Evolutionary conservation across 2,329 filamentous ascomycete species (phyloP).

Genomic region (Tolypocladium tropicale): DNA sequence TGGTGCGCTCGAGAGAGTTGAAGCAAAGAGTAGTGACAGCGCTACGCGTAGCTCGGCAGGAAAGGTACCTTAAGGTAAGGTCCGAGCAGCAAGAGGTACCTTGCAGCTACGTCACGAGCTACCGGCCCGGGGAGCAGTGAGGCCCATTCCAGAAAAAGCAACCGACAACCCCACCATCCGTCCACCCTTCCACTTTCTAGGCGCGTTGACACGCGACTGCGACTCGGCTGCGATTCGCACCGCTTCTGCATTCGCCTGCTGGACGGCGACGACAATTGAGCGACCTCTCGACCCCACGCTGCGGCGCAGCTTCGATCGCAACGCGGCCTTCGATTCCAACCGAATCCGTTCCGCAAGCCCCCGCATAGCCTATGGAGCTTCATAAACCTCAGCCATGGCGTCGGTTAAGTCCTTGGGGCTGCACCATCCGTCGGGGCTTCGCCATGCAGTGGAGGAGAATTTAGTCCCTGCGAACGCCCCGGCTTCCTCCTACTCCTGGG

Average conservation of each 20-base stretch:
- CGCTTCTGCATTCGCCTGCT: background rate
- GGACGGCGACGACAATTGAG: background rate
- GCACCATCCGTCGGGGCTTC: conserved; percentile 76
- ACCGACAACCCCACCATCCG: background rate
- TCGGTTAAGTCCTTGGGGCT: conserved; percentile 83
- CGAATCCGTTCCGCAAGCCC: background rate
- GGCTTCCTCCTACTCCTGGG: conserved; percentile 64
- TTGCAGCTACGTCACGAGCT: background rate
- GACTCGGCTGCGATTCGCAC: background rate
- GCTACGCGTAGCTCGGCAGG: too few species aligned
- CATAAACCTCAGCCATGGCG: conserved; percentile 63
- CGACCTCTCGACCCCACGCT: background rate
- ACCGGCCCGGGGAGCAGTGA: background rate
- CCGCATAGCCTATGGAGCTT: conserved; percentile 19
- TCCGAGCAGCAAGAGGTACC: too few species aligned
- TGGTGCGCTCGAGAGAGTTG: background rate
- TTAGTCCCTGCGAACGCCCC: conserved; percentile 60
- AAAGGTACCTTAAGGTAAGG: too few species aligned
- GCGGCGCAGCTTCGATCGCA: background rate
- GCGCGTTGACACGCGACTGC: background rate
- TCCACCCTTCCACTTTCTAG: background rate
- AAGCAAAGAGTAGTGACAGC: background rate
- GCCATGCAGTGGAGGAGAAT: conserved; percentile 72
- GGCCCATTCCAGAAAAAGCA: background rate
- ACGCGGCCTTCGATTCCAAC: background rate